Conservation (phyloP, 2,329 filamentous ascomycete genomes). For the Venturiaceae sp. region DNA sequence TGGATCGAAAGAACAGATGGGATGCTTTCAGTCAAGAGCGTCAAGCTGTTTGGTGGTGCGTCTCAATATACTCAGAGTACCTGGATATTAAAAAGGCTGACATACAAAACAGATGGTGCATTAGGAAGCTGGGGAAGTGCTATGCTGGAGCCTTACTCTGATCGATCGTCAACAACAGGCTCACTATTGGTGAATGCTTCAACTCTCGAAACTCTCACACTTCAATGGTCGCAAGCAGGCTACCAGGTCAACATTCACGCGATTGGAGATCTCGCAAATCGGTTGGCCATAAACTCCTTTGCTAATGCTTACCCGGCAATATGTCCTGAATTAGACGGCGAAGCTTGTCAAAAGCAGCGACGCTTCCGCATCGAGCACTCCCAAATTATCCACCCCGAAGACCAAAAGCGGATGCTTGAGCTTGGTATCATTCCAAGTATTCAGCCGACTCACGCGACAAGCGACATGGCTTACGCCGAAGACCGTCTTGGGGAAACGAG, state of each 20-base stretch:
- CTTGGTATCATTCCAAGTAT: slow-evolving; percentile 58
- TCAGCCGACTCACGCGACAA: slow-evolving; percentile 63
- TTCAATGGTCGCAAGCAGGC: slow-evolving; percentile 48
- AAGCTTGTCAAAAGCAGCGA: slow-evolving; percentile 42
- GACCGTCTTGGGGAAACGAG: slow-evolving; percentile 48
- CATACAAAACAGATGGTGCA: slow-evolving; percentile 46
- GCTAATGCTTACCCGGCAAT: slow-evolving; percentile 43
- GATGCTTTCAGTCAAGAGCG: slow-evolving; percentile 48
- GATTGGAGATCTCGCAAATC: slow-evolving; percentile 61
- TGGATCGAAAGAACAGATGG: slow-evolving; percentile 36
- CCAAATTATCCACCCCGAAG: slow-evolving; percentile 58
- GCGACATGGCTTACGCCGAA: slow-evolving; percentile 59
- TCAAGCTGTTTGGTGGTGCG: slow-evolving; percentile 60
- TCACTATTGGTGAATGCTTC: slow-evolving; percentile 59
- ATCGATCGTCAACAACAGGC: slow-evolving; percentile 51
- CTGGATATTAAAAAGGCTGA: slow-evolving; percentile 13
- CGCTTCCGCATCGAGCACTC: slow-evolving; percentile 62
- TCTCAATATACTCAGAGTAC: background rate
- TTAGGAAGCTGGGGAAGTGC: slow-evolving; percentile 64
- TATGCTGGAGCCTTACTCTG: slow-evolving; percentile 59
- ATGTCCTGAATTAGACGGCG: slow-evolving; percentile 33
- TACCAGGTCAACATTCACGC: slow-evolving; percentile 66
- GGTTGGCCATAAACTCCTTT: slow-evolving; percentile 54
- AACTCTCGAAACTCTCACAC: slow-evolving; percentile 43
- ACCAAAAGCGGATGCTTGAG: slow-evolving; percentile 49